Evolutionary conservation across 768 basidiomycete species (phyloP).

Genomic region (Tremella yokohamensis): DNA sequence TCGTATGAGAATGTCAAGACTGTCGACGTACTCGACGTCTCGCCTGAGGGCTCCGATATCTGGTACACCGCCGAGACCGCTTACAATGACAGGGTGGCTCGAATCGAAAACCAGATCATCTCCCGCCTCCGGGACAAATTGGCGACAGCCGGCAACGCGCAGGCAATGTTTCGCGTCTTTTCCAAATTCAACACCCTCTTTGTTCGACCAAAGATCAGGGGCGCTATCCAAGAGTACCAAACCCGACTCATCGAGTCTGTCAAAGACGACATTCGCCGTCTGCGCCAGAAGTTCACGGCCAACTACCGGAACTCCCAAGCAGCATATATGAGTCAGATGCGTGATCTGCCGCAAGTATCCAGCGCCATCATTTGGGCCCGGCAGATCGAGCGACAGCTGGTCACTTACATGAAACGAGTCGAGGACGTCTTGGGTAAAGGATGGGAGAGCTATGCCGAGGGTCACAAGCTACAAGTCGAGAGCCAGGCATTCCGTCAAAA

Average conservation of each 20-base stretch:
- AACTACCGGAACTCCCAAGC: constrained; percentile 94
- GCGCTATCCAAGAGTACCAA: constrained; percentile 98
- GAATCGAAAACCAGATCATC: constrained; percentile 98
- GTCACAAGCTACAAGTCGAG: constrained; percentile 92
- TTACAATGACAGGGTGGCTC: constrained; percentile 93
- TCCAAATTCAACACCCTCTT: constrained; percentile 97
- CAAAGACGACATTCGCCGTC: constrained; percentile 91
- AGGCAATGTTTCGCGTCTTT: constrained; percentile 99
- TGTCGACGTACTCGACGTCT: constrained; percentile 92
- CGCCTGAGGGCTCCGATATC: constrained; percentile 92
- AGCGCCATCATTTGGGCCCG: constrained; percentile 98
- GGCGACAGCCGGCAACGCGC: constrained; percentile 92
- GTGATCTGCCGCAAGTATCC: constrained; percentile 95
- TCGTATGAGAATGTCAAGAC: constrained; percentile 97
- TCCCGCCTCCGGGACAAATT: constrained; percentile 83
- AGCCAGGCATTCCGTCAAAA: constrained; percentile 88
- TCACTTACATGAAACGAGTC: constrained; percentile 97
- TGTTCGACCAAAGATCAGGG: constrained; percentile 93
- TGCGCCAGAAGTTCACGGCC: constrained; percentile 97
- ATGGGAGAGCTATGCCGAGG: constrained; percentile 99
- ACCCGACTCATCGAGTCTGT: constrained; percentile 98
- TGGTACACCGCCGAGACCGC: constrained; percentile 97
- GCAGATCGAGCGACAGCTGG: constrained; percentile 95
- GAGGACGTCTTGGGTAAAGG: constrained; percentile 96
- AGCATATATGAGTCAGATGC: constrained; percentile 97